Conservation (phyloP, 2,329 filamentous ascomycete species). For the Aureobasidium sp. region DNA sequence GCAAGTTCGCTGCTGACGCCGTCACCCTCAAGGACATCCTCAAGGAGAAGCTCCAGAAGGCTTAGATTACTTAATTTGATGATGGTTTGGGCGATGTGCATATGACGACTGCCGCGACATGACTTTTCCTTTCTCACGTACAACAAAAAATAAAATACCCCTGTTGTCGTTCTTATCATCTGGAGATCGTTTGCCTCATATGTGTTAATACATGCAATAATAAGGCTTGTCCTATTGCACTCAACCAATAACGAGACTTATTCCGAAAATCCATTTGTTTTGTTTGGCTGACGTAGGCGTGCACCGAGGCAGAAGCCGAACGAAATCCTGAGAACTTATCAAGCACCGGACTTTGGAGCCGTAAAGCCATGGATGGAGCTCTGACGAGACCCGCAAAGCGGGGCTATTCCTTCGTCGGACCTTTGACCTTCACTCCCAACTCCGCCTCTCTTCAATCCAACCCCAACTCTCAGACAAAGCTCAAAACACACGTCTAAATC, state of each 20-base stretch:
- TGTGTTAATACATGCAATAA: not conserved
- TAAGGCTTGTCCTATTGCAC: not conserved
- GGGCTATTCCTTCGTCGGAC: not conserved
- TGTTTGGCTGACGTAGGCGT: constrained; percentile 1
- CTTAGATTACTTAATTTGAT: constrained; percentile 6
- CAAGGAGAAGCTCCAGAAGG: constrained; percentile 65
- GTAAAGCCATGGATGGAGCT: not conserved
- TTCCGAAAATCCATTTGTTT: not conserved
- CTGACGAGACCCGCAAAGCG: not conserved
- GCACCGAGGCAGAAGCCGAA: not conserved
- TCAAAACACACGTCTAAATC: constrained; percentile 30
- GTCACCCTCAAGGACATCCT: constrained; percentile 89
- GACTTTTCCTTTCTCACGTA: constrained; percentile 10
- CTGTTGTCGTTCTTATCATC: constrained; percentile 3
- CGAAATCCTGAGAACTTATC: not conserved
- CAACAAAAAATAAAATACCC: constrained; percentile 14
- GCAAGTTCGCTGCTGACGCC: constrained; percentile 96
- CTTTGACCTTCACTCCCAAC: not conserved
- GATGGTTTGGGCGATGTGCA: constrained; percentile 7
- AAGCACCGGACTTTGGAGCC: not conserved
- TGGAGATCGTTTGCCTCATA: not conserved
- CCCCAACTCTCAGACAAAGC: not conserved
- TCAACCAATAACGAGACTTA: not conserved
- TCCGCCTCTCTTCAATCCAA: not conserved
- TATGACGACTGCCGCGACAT: constrained; percentile 15